Evolutionary conservation across 352 stramenopile species (phyloP).

Genomic region (Blastocystis sp.): DNA sequence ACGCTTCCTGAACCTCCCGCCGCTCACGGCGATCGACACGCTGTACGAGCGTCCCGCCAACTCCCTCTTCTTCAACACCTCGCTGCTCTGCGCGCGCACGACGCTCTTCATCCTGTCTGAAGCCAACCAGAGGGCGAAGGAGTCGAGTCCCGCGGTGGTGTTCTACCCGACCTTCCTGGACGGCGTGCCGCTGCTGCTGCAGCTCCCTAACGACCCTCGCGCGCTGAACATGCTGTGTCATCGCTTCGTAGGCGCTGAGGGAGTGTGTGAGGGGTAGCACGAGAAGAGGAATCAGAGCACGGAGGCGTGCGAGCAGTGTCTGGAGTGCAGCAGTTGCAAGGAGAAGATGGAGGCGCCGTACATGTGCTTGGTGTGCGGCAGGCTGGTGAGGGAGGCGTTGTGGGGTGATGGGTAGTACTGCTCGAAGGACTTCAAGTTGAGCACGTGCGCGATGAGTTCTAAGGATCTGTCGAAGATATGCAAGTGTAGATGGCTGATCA

Average conservation of each 20-base stretch:
- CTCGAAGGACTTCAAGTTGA: not conserved
- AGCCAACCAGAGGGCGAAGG: not conserved
- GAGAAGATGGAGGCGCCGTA: not conserved
- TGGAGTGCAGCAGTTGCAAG: not conserved
- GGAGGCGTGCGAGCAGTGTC: constrained; percentile 6
- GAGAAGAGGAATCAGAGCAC: not conserved
- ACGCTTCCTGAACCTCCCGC: constrained; percentile 24
- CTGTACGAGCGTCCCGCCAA: not conserved
- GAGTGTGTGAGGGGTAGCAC: constrained; percentile 1
- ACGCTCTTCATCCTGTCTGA: not conserved
- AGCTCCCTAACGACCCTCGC: constrained; percentile 33
- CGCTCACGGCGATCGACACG: not conserved
- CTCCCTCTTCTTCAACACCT: not conserved
- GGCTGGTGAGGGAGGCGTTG: not conserved
- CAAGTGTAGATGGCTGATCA: constrained; percentile 39
- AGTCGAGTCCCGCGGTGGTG: not conserved
- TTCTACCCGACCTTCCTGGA: not conserved
- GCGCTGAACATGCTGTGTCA: constrained; percentile 57
- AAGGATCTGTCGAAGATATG: not conserved
- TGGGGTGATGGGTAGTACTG: constrained; percentile 9
- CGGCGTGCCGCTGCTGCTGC: not conserved
- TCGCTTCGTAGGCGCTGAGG: not conserved
- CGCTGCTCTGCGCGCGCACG: not conserved
- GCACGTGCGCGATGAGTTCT: not conserved
- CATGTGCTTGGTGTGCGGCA: constrained; percentile 57